These are phyloP conservation scores for Pseudotsuga menziesii DNA, from an alignment of 75 land plant genomes.

Conservation along the genomic window DNA sequence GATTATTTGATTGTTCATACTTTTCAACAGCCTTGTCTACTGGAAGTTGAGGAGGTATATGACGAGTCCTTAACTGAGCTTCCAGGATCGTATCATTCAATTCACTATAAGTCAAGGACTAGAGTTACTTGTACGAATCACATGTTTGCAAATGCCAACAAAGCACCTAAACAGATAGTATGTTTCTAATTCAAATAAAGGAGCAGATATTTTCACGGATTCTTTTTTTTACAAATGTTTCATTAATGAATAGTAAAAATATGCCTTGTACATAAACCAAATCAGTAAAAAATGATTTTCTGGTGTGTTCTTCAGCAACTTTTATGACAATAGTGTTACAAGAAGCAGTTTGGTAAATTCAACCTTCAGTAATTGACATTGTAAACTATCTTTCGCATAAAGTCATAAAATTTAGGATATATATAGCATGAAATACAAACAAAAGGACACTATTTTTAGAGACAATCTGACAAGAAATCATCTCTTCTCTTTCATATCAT, in stretches of 20 bases:
- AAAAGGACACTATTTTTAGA: too few species aligned
- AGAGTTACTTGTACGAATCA: not conserved
- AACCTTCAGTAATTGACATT: not conserved
- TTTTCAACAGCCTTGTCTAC: conserved; percentile 25
- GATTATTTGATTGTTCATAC: conserved; percentile 29
- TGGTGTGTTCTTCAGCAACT: not conserved
- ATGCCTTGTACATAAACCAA: not conserved
- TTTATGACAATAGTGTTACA: not conserved
- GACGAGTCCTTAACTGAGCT: conserved; percentile 42
- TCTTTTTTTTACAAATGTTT: not conserved
- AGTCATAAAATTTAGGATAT: too few species aligned
- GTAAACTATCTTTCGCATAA: not conserved
- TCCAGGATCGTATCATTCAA: conserved; percentile 48
- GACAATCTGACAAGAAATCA: too few species aligned
- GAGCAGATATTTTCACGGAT: not conserved
- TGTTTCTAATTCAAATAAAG: not conserved
- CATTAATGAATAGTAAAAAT: not conserved
- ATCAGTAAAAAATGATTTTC: not conserved
- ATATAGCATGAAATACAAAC: too few species aligned
- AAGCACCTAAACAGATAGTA: not conserved
- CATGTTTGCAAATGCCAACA: not conserved
- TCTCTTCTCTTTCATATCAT: too few species aligned
- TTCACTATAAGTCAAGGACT: conserved; percentile 26
- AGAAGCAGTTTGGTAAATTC: not conserved
- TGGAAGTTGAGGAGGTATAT: conserved; percentile 44